These are phyloP conservation scores for Golovinomyces cichoracearum DNA, from an alignment of 2,329 filamentous ascomycete genomes.

Conservation along the genomic window DNA sequence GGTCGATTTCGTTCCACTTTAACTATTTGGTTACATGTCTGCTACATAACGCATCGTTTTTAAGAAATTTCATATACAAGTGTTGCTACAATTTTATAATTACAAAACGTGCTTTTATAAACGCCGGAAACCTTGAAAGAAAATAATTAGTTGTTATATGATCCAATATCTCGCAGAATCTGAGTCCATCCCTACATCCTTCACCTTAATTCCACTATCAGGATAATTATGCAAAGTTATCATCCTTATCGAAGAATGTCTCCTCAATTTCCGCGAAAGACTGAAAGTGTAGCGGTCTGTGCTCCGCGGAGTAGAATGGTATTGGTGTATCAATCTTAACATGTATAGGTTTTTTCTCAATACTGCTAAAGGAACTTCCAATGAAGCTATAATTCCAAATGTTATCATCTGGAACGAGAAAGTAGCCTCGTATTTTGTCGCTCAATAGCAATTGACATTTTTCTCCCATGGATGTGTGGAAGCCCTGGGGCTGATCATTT, in stretches of 20 bases:
- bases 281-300: constrained; percentile 84
- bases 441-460: constrained; percentile 85
- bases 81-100: no score
- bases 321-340: constrained; percentile 83
- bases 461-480: constrained; percentile 73
- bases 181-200: no score
- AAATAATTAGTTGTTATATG: no score
- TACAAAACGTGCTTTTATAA: no score
- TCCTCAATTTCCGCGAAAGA: constrained; percentile 95
- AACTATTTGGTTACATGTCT: no score
- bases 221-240: constrained; percentile 86
- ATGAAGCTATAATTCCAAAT: constrained; percentile 98
- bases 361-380: constrained; percentile 60
- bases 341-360: constrained; percentile 75
- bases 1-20: no score
- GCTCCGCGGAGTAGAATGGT: constrained; percentile 75
- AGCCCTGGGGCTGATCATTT: constrained; percentile 83
- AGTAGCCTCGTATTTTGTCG: constrained; percentile 84
- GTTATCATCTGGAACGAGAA: constrained; percentile 72
- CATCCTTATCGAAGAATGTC: constrained; percentile 74
- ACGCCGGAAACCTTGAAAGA: no score
- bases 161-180: no score
- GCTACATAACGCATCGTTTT: no score
- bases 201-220: no score
- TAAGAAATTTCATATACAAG: no score